A percentile compares a stretch with the other conserved stretches of the same genome.
These are phyloP conservation scores for Penicillium alfredii DNA, from an alignment of 495 filamentous ascomycete species.

Conservation along the genomic window DNA sequence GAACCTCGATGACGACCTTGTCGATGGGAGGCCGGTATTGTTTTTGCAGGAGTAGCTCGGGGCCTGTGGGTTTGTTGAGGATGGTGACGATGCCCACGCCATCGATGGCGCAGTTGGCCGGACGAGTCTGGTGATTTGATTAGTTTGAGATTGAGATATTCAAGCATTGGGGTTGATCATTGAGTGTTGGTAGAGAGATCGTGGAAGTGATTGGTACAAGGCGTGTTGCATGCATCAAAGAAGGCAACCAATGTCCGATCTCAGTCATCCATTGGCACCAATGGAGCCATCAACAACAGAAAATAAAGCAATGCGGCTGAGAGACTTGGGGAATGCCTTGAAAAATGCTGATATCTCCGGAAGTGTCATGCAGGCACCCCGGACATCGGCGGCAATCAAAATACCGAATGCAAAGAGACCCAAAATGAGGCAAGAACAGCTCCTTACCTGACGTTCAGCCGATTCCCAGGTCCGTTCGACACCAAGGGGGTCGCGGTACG, in stretches of 20 bases:
- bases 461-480: conserved; percentile 73
- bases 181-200: neutral
- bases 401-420: conserved; percentile 4
- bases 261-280: conserved; percentile 1
- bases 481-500: conserved; percentile 65
- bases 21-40: conserved; percentile 83
- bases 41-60: conserved; percentile 76
- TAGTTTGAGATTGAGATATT: too few relatives aligned
- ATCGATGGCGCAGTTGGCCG: conserved; percentile 65
- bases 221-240: neutral
- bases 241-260: conserved; percentile 2
- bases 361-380: conserved; percentile 1
- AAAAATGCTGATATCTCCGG: too few relatives aligned
- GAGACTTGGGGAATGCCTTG: neutral
- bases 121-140: conserved; percentile 48
- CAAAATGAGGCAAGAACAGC: conserved; percentile 3
- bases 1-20: conserved; percentile 73
- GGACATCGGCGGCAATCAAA: neutral
- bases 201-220: neutral
- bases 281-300: neutral
- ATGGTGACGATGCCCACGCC: conserved; percentile 90
- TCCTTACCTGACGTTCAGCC: conserved; percentile 58
- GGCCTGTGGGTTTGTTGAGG: conserved; percentile 63
- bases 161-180: too few relatives aligned
- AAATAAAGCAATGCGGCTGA: conserved; percentile 7